A percentile compares a stretch with the other conserved stretches of the same genome.
Evolutionary conservation across 306 rosid genomes (phyloP).

Genomic region (Vigna angularis): DNA sequence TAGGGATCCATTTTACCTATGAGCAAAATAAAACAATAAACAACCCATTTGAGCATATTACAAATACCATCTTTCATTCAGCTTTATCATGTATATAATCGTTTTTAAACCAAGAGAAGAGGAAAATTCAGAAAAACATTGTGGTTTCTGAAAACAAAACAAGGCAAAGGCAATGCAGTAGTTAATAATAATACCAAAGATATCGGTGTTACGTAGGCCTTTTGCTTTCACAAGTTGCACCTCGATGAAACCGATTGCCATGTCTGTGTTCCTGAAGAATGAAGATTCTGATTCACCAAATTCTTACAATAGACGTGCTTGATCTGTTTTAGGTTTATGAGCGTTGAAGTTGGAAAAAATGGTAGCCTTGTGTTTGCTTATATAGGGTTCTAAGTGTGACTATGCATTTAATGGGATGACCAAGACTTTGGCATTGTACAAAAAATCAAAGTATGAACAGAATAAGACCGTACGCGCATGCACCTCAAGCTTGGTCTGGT

Average conservation of each 20-base stretch:
- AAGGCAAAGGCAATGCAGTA: too few species aligned
- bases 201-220: constrained; percentile 58
- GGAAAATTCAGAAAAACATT: background rate
- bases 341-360: background rate
- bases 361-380: constrained; percentile 16
- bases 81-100: background rate
- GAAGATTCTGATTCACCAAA: constrained; percentile 28
- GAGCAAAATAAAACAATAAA: background rate
- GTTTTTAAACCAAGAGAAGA: background rate
- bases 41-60: background rate
- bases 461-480: background rate
- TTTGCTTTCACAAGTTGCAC: constrained; percentile 57
- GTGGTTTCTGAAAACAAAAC: too few species aligned
- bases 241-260: constrained; percentile 53
- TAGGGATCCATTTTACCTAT: constrained; percentile 77
- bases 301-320: background rate
- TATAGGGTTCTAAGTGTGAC: constrained; percentile 3
- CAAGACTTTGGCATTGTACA: constrained; percentile 22
- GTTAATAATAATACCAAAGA: constrained; percentile 53
- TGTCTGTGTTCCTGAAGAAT: constrained; percentile 11
- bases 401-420: background rate
- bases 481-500: constrained; percentile 35
- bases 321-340: constrained; percentile 3
- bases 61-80: background rate
- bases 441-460: constrained; percentile 19